phyloP scores from a whole-genome alignment of 2,329 filamentous ascomycete genomes.

The Exserohilum rostratum region DNA sequence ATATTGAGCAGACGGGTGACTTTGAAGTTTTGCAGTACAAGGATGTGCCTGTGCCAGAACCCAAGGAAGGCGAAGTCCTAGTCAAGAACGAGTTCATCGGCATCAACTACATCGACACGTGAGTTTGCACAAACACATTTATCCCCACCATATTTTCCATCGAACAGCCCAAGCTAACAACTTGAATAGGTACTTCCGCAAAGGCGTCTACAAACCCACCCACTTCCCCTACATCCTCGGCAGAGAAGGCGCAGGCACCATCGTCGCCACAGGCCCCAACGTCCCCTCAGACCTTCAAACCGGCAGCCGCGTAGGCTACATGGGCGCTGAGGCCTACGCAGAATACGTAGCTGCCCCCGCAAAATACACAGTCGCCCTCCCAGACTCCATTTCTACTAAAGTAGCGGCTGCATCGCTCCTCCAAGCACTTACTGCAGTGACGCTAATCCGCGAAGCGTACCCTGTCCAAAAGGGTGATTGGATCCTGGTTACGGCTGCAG shows the following conservation, averaged over 20 bases:
- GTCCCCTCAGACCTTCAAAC: constrained; percentile 61
- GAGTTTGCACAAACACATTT: constrained; percentile 20
- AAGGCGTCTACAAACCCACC: constrained; percentile 75
- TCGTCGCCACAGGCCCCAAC: constrained; percentile 66
- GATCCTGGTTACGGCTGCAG: constrained; percentile 83
- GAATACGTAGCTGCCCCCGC: constrained; percentile 64
- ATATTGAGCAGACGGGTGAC: constrained; percentile 74
- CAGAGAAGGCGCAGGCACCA: constrained; percentile 75
- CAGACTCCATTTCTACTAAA: constrained; percentile 65
- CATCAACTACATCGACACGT: constrained; percentile 89
- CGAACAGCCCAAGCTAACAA: background rate
- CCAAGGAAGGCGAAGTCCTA: constrained; percentile 73
- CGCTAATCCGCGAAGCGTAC: constrained; percentile 76
- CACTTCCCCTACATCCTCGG: constrained; percentile 76
- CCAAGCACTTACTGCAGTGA: constrained; percentile 83
- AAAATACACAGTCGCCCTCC: constrained; percentile 65
- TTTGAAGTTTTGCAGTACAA: constrained; percentile 74
- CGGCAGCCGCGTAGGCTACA: constrained; percentile 75
- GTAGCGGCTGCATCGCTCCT: constrained; percentile 73
- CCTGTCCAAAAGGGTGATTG: constrained; percentile 76
- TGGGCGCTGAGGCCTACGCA: constrained; percentile 63
- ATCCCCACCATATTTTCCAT: background rate
- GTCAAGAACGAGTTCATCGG: constrained; percentile 81
- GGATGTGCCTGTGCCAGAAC: constrained; percentile 72
- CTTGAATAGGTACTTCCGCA: constrained; percentile 75